These are phyloP conservation scores for Pichia sp. DNA, from an alignment of 1,139 yeast species.

Conservation along the genomic window DNA sequence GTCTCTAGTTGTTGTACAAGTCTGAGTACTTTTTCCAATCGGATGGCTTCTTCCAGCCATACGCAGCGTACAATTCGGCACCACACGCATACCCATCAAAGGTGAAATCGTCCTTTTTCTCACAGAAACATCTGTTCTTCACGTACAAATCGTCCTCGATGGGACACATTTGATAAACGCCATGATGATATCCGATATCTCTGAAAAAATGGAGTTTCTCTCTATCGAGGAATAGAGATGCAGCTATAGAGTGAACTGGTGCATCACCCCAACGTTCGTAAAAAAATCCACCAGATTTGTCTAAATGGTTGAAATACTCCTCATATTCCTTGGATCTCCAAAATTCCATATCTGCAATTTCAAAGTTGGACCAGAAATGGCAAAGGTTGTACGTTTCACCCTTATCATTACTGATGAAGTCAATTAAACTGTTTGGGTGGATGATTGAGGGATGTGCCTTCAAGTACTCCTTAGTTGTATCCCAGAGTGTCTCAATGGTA, in stretches of 20 bases:
- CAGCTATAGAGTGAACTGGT: slow-evolving; percentile 53
- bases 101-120: slow-evolving; percentile 44
- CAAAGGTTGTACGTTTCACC: slow-evolving; percentile 50
- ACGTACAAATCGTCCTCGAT: slow-evolving; percentile 36
- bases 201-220: slow-evolving; percentile 46
- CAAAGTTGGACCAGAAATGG: slow-evolving; percentile 55
- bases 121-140: slow-evolving; percentile 43
- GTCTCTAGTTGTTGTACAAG: too few relatives aligned
- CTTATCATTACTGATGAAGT: slow-evolving; percentile 42
- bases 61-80: slow-evolving; percentile 44
- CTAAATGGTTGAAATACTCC: slow-evolving; percentile 41
- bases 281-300: slow-evolving; percentile 49
- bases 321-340: slow-evolving; percentile 44
- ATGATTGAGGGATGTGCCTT: slow-evolving; percentile 37
- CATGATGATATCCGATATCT: slow-evolving; percentile 49
- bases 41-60: slow-evolving; percentile 41
- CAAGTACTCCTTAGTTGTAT: slow-evolving; percentile 44
- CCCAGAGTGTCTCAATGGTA: slow-evolving; percentile 58
- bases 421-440: slow-evolving; percentile 38
- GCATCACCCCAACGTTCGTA: slow-evolving; percentile 63
- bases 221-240: slow-evolving; percentile 39
- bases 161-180: slow-evolving; percentile 54
- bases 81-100: slow-evolving; percentile 50
- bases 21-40: slow-evolving; percentile 40
- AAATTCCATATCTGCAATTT: slow-evolving; percentile 46